Percentiles rank a stretch among this genome's conserved stretches.
phyloP scores from a whole-genome alignment of 495 filamentous ascomycete genomes.

The Immersiella caudata region DNA sequence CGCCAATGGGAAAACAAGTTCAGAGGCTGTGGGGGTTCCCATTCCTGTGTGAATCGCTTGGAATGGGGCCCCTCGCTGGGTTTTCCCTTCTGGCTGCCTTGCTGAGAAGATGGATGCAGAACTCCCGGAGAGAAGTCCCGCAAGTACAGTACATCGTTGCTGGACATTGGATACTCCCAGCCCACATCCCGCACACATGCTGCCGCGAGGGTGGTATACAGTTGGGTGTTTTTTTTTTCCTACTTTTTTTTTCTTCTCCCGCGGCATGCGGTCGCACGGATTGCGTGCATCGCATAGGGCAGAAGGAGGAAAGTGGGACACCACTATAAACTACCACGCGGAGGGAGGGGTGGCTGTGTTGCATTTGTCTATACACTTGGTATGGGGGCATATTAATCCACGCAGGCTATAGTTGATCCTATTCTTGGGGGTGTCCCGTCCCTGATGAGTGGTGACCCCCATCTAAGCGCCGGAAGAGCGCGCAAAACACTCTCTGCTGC shows the following conservation, averaged over 20 bases:
- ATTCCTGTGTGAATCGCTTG: neutral
- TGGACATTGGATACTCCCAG: neutral
- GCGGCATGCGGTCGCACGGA: conserved; percentile 3
- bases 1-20: neutral
- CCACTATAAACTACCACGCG: neutral
- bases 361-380: neutral
- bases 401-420: neutral
- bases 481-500: neutral
- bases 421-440: neutral
- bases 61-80: neutral
- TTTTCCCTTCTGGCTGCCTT: neutral
- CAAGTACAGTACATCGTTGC: conserved; percentile 2
- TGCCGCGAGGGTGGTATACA: neutral
- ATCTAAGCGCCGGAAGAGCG: neutral
- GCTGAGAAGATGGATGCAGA: neutral
- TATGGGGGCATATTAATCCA: neutral
- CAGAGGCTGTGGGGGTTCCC: neutral
- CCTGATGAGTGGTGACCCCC: neutral
- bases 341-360: neutral
- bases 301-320: neutral
- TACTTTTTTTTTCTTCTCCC: neutral
- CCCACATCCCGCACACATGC: neutral
- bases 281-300: conserved; percentile 6
- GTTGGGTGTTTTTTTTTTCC: neutral
- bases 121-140: conserved; percentile 1